Evolutionary conservation across 306 rosid genomes (phyloP), one percentile per base, ranked within the genome.

Genomic region (Lotus japonicus): DNA sequence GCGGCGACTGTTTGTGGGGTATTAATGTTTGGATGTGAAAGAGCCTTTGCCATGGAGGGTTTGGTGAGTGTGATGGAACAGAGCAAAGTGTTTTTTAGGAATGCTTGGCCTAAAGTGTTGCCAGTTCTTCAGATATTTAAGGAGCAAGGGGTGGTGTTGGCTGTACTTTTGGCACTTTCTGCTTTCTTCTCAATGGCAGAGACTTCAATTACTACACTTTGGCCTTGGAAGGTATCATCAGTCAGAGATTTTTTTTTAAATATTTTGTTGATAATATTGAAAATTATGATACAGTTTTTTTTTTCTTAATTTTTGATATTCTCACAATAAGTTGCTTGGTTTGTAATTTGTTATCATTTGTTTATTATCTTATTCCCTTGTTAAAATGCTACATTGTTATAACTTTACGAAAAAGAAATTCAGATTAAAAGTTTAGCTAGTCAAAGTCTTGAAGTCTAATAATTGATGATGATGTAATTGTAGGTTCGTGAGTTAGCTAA

Each of bases 131-230:
- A 44, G 74, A 75, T 92, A 54, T 78, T 92, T 74, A 92, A 89
- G 79, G 98, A 92, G 79, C 98, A 92, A 64, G 98, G 98, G 12
- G 64, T 92, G 76, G 18, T 89, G 41, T 70, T 92, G 79, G 92
- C 86, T 0, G 13, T 83, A 61, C 98, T 92, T 70, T 76, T 92
- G 84, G 92, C 96, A 23, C 92, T 92, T 63, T 92, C 98, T 0
- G 98, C 98, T 1, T 89, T 92, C 76, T 92, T 92, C 85, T 92
- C 98, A 11, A 81, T 92, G 98, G 98, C 96, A 2, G 98, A 92
- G 96, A 92, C 98, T 75, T 85, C 98, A 31, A 92, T 92, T 60
- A 92, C 96, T 28, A 92, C 95, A 1, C 86, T 92, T 49, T 92
- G 98, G 98, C 98, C 98, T 71, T 92, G 98, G 98, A 92, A 92